These are phyloP conservation scores for Fragaria ananassa DNA, from an alignment of 306 rosid genomes.

Conservation along the genomic window DNA sequence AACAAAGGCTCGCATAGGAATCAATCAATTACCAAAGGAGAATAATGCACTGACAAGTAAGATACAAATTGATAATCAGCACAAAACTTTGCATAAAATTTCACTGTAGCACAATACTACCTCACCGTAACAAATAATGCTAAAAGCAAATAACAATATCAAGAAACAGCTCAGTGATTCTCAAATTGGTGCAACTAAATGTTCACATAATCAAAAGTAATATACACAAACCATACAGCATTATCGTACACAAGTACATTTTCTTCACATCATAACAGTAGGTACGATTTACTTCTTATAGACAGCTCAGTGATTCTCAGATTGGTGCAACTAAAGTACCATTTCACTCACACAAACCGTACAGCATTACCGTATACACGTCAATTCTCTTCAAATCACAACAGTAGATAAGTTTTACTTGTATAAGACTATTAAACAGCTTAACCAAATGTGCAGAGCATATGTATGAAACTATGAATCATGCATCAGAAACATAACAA, in stretches of 20 bases:
- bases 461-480: background rate
- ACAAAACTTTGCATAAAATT: background rate
- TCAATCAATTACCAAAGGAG: constrained; percentile 1
- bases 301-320: no score
- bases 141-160: background rate
- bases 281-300: no score
- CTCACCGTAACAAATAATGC: background rate
- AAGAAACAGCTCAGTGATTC: background rate
- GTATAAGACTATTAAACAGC: background rate
- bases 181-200: background rate
- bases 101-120: background rate
- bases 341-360: background rate
- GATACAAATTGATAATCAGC: background rate
- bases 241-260: background rate
- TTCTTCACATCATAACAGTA: background rate
- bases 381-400: background rate
- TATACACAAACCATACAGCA: background rate
- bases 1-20: constrained; percentile 11
- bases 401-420: background rate
- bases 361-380: background rate
- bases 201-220: background rate
- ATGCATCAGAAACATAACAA: background rate
- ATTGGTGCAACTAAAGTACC: no score
- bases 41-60: background rate
- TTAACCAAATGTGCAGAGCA: background rate